Conservation (phyloP, 2,329 filamentous ascomycete species). For the Pseudogymnoascus sp. region DNA sequence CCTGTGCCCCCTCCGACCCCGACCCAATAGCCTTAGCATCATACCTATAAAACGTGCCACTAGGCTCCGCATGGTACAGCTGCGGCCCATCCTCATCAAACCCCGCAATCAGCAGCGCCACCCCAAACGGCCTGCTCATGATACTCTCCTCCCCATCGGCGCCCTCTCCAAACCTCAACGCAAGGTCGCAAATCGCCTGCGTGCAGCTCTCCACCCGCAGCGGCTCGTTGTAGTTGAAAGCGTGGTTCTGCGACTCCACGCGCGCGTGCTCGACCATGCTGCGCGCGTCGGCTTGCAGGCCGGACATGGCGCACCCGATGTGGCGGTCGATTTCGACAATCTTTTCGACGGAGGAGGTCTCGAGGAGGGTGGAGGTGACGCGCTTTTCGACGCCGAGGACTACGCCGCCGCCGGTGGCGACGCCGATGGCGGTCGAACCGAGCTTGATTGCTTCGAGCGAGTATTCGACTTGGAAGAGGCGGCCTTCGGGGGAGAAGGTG, state of each 20-base stretch:
- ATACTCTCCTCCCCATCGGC: constrained; percentile 97
- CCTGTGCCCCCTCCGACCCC: constrained; percentile 93
- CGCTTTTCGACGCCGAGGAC: constrained; percentile 98
- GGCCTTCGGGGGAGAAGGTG: constrained; percentile 99
- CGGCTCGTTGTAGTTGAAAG: constrained; percentile 95
- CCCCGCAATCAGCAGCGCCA: constrained; percentile 90
- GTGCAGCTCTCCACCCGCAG: constrained; percentile 96
- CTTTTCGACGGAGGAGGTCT: constrained; percentile 97
- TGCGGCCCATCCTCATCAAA: constrained; percentile 96
- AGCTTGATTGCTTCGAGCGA: constrained; percentile 99
- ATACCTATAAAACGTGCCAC: constrained; percentile 97
- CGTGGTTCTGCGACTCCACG: constrained; percentile 93
- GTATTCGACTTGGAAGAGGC: constrained; percentile 99
- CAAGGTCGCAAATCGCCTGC: constrained; percentile 96
- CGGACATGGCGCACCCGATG: constrained; percentile 98
- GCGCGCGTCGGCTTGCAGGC: constrained; percentile 92
- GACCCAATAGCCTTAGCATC: constrained; percentile 98
- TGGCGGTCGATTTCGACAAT: constrained; percentile 99
- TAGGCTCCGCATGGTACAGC: constrained; percentile 96
- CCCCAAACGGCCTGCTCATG: constrained; percentile 95
- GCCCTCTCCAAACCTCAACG: constrained; percentile 91
- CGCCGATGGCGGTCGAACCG: constrained; percentile 94
- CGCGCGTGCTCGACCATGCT: constrained; percentile 98
- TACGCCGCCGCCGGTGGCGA: constrained; percentile 90
- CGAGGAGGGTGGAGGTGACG: constrained; percentile 92